Percentiles rank a stretch among this genome's conserved stretches.
Conservation (phyloP, 768 basidiomycete genomes). For the Hemileccinum rubropunctum region DNA sequence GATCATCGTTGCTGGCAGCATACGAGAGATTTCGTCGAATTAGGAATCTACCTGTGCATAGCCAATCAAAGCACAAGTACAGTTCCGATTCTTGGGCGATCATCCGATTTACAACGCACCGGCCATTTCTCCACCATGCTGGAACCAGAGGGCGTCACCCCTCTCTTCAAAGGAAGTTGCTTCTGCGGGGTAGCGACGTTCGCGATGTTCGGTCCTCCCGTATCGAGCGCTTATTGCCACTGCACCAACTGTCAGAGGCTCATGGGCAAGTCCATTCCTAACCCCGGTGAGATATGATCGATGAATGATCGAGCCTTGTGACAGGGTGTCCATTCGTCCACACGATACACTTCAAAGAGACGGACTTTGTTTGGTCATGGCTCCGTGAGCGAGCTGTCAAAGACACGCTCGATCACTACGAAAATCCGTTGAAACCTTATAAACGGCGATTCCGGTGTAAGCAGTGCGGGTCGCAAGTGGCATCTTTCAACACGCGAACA, state of each 20-base stretch:
- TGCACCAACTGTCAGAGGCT: conserved; percentile 68
- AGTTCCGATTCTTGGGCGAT: too few species aligned
- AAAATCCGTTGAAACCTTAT: conserved; percentile 48
- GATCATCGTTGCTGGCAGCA: too few species aligned
- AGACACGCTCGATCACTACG: conserved; percentile 44
- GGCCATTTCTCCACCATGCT: too few species aligned
- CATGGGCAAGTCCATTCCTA: conserved; percentile 37
- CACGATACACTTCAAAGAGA: conserved; percentile 53
- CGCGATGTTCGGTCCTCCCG: conserved; percentile 43
- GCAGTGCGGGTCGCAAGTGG: conserved; percentile 52
- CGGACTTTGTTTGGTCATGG: conserved; percentile 51
- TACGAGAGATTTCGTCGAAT: too few species aligned
- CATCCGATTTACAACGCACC: too few species aligned
- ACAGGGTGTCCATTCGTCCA: conserved; percentile 53
- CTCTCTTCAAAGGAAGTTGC: conserved; percentile 48
- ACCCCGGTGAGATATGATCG: neutral
- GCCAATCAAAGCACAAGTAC: too few species aligned
- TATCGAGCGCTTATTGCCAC: conserved; percentile 64
- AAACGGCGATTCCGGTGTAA: conserved; percentile 66
- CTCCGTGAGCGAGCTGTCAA: conserved; percentile 26
- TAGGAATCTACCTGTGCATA: too few species aligned
- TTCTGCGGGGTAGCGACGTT: conserved; percentile 57
- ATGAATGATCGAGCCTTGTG: neutral
- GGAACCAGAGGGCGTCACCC: conserved; percentile 7
- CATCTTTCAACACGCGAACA: conserved; percentile 49